phyloP scores from a whole-genome alignment of 83 land plant genomes.

The Larix sibirica region DNA sequence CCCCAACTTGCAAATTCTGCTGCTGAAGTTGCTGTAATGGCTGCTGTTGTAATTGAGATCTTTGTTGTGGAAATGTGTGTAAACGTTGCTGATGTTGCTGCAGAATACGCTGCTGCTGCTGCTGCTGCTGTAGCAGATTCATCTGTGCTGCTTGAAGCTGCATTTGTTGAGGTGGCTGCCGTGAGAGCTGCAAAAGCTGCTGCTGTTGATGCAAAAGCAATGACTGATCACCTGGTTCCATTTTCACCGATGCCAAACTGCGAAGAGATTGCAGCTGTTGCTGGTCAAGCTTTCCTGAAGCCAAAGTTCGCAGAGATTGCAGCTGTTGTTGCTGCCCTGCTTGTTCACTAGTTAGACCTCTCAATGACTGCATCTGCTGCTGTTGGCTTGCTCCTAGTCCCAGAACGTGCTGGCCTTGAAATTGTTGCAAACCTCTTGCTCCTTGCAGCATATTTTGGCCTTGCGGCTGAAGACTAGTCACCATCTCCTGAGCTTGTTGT shows the following conservation, averaged over 20 bases:
- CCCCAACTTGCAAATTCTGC: slow-evolving; percentile 58
- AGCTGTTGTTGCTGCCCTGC: slow-evolving; percentile 43
- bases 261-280: slow-evolving; percentile 38
- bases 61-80: slow-evolving; percentile 49
- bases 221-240: slow-evolving; percentile 61
- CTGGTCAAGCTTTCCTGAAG: slow-evolving; percentile 50
- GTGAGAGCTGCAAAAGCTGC: slow-evolving; percentile 58
- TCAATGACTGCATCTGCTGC: slow-evolving; percentile 25
- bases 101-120: slow-evolving; percentile 49
- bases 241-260: slow-evolving; percentile 33
- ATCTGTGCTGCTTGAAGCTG: slow-evolving; percentile 47
- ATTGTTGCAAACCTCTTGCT: slow-evolving; percentile 33
- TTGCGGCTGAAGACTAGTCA: slow-evolving; percentile 3
- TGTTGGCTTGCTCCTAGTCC: slow-evolving; percentile 38
- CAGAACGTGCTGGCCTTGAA: slow-evolving; percentile 24
- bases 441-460: slow-evolving; percentile 10
- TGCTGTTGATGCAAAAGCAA: slow-evolving; percentile 55
- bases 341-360: slow-evolving; percentile 27
- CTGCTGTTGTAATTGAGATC: slow-evolving; percentile 61
- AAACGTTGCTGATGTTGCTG: slow-evolving; percentile 47
- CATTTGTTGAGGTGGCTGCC: slow-evolving; percentile 67
- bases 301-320: slow-evolving; percentile 39
- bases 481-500: slow-evolving; percentile 26
- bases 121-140: slow-evolving; percentile 84
- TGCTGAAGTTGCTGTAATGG: slow-evolving; percentile 60